phyloP scores from a whole-genome alignment of 2,329 filamentous ascomycete species.

The Claviceps sorghi region DNA sequence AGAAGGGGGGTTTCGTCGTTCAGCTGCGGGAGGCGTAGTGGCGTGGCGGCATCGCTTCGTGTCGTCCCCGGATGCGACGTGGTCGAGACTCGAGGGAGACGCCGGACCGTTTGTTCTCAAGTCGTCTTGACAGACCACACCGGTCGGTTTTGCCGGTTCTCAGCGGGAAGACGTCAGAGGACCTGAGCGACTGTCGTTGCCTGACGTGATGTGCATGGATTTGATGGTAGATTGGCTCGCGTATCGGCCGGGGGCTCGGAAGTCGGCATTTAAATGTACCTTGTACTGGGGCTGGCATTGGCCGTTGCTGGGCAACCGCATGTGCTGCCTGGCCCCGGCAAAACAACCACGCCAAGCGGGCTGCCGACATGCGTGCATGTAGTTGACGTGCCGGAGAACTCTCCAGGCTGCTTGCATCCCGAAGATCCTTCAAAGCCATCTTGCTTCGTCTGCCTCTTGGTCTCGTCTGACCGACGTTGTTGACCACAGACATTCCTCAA shows the following conservation, averaged over 20 bases:
- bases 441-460: not conserved
- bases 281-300: too few relatives aligned
- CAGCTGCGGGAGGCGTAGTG: not conserved
- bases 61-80: too few relatives aligned
- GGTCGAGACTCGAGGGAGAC: not conserved
- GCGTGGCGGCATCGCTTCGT: not conserved
- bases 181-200: too few relatives aligned
- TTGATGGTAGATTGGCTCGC: not conserved
- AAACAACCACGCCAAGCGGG: not conserved
- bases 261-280: not conserved
- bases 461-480: not conserved
- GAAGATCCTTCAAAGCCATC: too few relatives aligned
- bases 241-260: not conserved
- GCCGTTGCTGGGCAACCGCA: conserved; percentile 16
- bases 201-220: too few relatives aligned
- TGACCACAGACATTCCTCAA: not conserved
- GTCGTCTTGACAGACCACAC: too few relatives aligned
- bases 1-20: not conserved
- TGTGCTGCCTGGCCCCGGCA: conserved; percentile 8
- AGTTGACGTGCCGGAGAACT: not conserved
- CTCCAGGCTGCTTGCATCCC: not conserved
- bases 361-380: too few relatives aligned
- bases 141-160: not conserved
- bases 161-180: too few relatives aligned
- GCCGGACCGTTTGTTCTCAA: not conserved